Evolutionary conservation across 306 rosid species (phyloP), one percentile per base, ranked within the genome.

Genomic region (Prunus fruticosa): DNA sequence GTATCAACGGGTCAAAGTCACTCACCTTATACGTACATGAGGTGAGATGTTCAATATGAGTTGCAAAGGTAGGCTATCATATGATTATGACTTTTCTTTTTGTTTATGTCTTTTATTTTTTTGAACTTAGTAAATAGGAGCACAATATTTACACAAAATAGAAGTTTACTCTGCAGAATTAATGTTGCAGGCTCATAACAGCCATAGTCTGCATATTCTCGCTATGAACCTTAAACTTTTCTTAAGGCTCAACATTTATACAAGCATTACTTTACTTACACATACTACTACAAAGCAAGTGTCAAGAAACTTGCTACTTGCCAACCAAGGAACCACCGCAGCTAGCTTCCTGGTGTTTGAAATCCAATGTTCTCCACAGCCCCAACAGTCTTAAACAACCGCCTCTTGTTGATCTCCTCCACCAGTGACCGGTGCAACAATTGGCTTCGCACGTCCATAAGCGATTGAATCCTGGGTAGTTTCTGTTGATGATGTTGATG

Each of bases 351-450:
- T 9, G 83, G 93, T 23, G 82, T 76, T 19, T 81, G 87, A 75
- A 86, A 93, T 19, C 93, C 97, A 80, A 91, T 86, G 82, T 88
- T 83, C 81, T 86, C 91, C 69, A 91, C 70, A 28, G 91, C 85
- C 1, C 87, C 94, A 18, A 91, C 86, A 0, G 96, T 91, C 63
- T 91, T 86, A 69, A 70, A 90, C 84, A 86, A 49, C 43, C 93
- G 74, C 70, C 88, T 88, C 84, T 86, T 90, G 73, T 77, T 60
- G 22, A 91, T 67, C 85, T 89, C 91, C 60, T 89, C 89, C 76
- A 82, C 79, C 57, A 87, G 60, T 8, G 90, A 86, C 11, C 91
- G 76, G 67, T 86, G 93, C 82, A 90, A 72, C 75, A 81, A 75
- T 76, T 86, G 85, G 74, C 86, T 88, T 3, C 89, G 87, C 19